Evolutionary conservation across 345 rosid genomes (phyloP), one percentile per base, ranked within the genome.

Genomic region (Adansonia digitata): DNA sequence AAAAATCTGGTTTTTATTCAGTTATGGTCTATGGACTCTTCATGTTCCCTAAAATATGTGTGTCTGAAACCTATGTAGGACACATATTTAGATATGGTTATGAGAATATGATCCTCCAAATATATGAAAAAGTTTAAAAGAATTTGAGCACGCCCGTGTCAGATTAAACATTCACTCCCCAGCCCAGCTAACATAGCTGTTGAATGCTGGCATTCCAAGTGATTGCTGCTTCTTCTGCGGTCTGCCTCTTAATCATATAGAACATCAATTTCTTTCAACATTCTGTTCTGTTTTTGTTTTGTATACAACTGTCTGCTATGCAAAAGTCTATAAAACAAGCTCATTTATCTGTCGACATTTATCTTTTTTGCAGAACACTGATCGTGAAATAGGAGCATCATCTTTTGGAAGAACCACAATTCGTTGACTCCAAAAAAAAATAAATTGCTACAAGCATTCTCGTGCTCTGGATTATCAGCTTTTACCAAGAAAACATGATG

Each of bases 361-460:
- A 66, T 66, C 62, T 18, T 27, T 26, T 68, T 61, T 69, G 82
- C 90, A 94, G 98, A 90, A 83, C 79, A 87, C 91, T 3, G 93
- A 91, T 27, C 89, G 88, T 63, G 84, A 86, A 74, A 88, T 94
- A 20, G 98, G 97, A 59, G 89, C 92, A 64, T 89, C 89, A 17
- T 91, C 89, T 43, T 84, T 86, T 24, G 93, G 97, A 72, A 88
- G 97, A 85, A 85, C 97, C 52, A 88, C 87, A 34, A 94, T 92
- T 49, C 86, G 97, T 75, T 94, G 86, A 92, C 26, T 20, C 15
- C 20, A 34, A 5, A 13, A 24, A 40, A 29, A 63, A 24, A 27
- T 1, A 31, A 31, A 31, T 31, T n/a, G 14, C 29, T 35, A n/a
- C n/a, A 56, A 65, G 20, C 15, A 60, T 9, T 10, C 13, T 64